phyloP scores from a whole-genome alignment of 208 protist genomes.

The Acanthamoeba royreba region DNA sequence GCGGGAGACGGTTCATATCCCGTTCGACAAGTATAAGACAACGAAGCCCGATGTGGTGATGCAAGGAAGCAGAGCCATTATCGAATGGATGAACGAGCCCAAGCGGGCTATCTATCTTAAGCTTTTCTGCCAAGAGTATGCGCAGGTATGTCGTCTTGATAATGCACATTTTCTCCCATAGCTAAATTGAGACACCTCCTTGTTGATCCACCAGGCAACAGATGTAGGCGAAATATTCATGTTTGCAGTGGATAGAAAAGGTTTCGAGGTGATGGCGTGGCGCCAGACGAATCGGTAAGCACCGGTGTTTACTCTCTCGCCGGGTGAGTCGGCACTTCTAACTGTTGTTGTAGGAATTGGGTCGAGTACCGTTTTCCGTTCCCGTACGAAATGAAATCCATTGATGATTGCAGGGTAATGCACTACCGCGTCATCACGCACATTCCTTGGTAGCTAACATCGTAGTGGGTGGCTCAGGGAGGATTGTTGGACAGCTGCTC shows the following conservation, averaged over 20 bases:
- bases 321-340: not conserved
- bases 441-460: not conserved
- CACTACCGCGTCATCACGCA: not conserved
- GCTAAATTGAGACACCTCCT: not conserved
- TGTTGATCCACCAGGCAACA: not conserved
- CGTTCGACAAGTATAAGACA: not conserved
- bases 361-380: conserved; percentile 4
- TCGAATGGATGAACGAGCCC: conserved; percentile 19
- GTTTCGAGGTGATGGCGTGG: conserved; percentile 36
- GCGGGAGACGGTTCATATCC: not conserved
- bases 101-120: conserved; percentile 22
- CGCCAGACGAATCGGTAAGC: conserved; percentile 10
- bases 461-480: too few relatives aligned
- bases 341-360: not conserved
- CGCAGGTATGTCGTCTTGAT: not conserved
- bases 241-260: not conserved
- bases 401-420: not conserved
- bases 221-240: conserved; percentile 32
- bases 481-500: conserved; percentile 9
- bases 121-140: conserved; percentile 25
- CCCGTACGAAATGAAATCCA: conserved; percentile 26
- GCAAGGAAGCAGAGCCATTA: not conserved
- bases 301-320: not conserved
- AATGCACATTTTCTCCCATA: not conserved
- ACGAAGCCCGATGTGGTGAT: not conserved